Evolutionary conservation across 2,329 filamentous ascomycete species (phyloP).

Genomic region (Cercospora nicotianae): DNA sequence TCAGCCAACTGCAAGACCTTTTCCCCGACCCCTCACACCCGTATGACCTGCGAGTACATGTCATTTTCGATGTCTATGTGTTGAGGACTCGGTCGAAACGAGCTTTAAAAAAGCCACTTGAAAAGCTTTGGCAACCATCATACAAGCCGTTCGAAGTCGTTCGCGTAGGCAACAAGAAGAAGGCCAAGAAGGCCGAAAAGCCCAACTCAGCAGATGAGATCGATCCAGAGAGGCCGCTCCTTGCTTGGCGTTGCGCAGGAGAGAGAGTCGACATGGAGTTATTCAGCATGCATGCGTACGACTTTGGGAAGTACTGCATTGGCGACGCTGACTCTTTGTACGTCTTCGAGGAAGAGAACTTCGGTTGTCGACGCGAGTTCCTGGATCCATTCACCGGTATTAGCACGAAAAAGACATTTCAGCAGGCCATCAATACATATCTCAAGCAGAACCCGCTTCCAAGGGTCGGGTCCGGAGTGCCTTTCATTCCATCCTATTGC

Average conservation of each 20-base stretch:
- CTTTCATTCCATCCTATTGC: slow-evolving; percentile 12
- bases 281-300: slow-evolving; percentile 1
- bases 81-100: no score
- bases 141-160: neutral
- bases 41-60: neutral
- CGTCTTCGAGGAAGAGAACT: neutral
- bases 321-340: neutral
- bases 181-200: neutral
- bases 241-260: neutral
- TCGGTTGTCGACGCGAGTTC: neutral
- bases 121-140: neutral
- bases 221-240: neutral
- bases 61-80: no score
- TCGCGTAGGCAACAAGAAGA: neutral
- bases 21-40: neutral
- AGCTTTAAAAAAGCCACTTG: no score
- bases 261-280: neutral
- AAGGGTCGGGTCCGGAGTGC: slow-evolving; percentile 4
- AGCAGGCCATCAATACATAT: neutral
- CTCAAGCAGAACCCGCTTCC: neutral
- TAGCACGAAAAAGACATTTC: neutral
- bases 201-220: neutral
- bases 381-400: neutral
- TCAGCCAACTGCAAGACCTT: neutral
- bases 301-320: slow-evolving; percentile 5